Percentiles rank a stretch among this genome's conserved stretches.
Conservation (phyloP, 2,329 filamentous ascomycete species). For the Colletotrichum godetiae region DNA sequence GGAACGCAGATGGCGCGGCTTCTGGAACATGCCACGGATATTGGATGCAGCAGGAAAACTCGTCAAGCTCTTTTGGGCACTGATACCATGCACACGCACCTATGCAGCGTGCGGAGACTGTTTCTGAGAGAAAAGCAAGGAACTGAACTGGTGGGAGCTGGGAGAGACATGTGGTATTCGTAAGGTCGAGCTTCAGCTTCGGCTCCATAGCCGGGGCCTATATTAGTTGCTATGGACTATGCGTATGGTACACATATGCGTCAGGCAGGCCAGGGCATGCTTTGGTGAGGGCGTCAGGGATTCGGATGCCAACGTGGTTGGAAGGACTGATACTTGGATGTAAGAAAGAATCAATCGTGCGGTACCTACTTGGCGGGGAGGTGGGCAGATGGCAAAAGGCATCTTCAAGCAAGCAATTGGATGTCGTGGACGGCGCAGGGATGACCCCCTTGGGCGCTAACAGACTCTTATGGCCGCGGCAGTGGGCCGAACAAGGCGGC, state of each 20-base stretch:
- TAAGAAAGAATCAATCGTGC: neutral
- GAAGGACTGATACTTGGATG: neutral
- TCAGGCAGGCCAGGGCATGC: neutral
- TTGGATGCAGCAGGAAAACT: neutral
- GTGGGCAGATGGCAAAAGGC: too few relatives aligned
- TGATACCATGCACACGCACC: neutral
- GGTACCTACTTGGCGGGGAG: neutral
- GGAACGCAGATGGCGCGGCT: conserved; percentile 18
- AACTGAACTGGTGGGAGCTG: neutral
- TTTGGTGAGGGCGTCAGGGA: neutral
- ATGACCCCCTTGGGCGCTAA: conserved; percentile 31
- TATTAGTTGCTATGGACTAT: neutral
- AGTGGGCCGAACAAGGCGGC: conserved; percentile 25
- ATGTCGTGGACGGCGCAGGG: conserved; percentile 20
- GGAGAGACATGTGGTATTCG: neutral
- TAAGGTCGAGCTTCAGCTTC: neutral
- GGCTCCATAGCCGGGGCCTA: neutral
- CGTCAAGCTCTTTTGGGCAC: neutral
- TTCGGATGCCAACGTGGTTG: neutral
- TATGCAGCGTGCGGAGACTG: neutral
- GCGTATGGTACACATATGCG: neutral
- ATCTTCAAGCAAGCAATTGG: conserved; percentile 30
- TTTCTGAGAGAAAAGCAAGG: neutral
- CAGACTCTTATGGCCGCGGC: conserved; percentile 18
- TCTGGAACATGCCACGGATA: conserved; percentile 30